phyloP scores from a whole-genome alignment of 257 asterid species.

The Solanum boliviense region DNA sequence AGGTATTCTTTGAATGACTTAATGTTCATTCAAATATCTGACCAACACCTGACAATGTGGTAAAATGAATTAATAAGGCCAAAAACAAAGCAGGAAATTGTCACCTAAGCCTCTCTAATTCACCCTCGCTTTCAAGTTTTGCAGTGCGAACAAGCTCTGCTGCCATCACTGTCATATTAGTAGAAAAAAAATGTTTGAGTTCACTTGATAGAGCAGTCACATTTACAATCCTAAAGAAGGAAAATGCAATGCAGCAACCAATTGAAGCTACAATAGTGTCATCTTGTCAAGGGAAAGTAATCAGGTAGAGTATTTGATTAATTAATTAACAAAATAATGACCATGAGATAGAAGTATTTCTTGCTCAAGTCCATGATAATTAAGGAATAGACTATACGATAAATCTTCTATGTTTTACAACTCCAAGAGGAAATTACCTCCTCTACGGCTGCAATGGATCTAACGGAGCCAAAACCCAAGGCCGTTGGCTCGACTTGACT shows the following conservation, averaged over 20 bases:
- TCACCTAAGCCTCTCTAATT: slow-evolving; percentile 80
- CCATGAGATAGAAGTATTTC: not conserved
- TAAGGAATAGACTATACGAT: not conserved
- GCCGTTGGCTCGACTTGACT: not conserved
- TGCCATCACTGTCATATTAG: slow-evolving; percentile 73
- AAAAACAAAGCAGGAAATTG: not conserved
- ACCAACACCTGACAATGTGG: not conserved
- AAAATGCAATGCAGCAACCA: not conserved
- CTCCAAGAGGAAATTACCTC: not conserved
- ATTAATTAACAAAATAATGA: not conserved
- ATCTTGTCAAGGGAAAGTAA: not conserved
- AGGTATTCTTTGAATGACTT: not conserved
- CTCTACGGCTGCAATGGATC: not conserved
- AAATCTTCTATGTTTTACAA: not conserved
- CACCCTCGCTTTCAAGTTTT: slow-evolving; percentile 45
- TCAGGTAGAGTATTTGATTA: not conserved
- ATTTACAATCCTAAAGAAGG: not conserved
- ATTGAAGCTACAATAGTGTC: not conserved
- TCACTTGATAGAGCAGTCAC: not conserved
- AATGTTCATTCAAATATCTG: not conserved
- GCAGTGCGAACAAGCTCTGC: slow-evolving; percentile 88
- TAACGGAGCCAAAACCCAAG: not conserved
- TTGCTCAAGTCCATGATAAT: not conserved
- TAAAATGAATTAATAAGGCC: not conserved
- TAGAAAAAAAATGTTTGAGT: not conserved